Base-by-base conservation (phyloP, 192 early-diverging fungal species). In the Coemansia asiatica region DNA sequence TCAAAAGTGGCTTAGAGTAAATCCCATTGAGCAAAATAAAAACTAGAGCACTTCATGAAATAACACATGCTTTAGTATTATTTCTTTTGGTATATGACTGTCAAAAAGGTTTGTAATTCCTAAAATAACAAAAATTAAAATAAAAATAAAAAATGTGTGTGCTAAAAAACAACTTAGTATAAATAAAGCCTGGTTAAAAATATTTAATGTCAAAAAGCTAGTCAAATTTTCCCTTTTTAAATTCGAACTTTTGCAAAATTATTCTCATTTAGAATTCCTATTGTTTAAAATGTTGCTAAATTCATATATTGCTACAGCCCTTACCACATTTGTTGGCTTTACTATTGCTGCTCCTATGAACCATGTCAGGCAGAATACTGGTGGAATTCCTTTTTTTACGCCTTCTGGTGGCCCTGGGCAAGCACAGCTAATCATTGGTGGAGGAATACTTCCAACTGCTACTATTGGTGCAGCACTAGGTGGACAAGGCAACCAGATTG, bases 401-500 rank as follows among this genome's bases (percentile, higher is more conserved):
- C 61, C 60, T 4, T 18, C 26, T 0, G 72, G 66, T 2, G 66
- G 66, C 35, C 23, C 27, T 18, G 72, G 48, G 19, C 68, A 69
- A 31, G 26, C 38, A 21, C 47, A 54, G 54, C 27, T 69, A 23
- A 55, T 69, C 15, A 47, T 75, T 6, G 73, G 67, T 33, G 73
- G 73, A 13, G 73, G 73, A 0, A 63, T 75, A 23, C 27, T 75
- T 6, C 73, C 73, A 5, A 75, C 73, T 4, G 15, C 66, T 9
- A 75, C 71, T 13, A n/a, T 75, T 29, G 67, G 29, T 13, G 59
- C 29, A 18, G 54, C 19, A 2, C 23, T 75, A 5, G 47, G 49
- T 31, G 67, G 63, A 1, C 27, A 27, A 7, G 33, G 35, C 9
- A 46, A 16, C 21, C 19, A 60, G 19, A 13, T 71, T 28, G 69